Evolutionary conservation across 305 asterid genomes (phyloP), one percentile per base, ranked within the genome.

Genomic region (Striga hermonthica): DNA sequence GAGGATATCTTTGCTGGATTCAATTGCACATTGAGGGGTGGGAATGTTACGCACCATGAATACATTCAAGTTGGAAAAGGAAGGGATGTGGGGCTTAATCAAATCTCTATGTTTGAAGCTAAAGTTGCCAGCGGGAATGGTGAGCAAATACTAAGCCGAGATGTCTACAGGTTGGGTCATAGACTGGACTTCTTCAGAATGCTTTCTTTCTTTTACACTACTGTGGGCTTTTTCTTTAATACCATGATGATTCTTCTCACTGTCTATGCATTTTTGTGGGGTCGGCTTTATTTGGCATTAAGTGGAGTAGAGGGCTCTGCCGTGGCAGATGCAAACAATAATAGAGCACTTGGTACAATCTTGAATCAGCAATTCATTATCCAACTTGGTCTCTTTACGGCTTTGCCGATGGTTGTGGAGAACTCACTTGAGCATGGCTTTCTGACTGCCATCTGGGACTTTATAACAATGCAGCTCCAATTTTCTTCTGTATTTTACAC

Each of bases 1-100:
- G 98, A 93, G 79, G 98, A 92, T 70, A 88, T 90, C 70, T 92
- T 90, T 83, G 97, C 98, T 65, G 98, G 98, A 61, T 90, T 90
- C 80, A 90, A 88, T 65, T 90, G 96, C 78, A 90, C 97, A 9
- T 61, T 90, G 84, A 78, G 97, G 69, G 93, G 96, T 59, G 97
- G 97, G 37, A 88, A 84, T 83, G 79, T 86, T 59, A 90, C 96
- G 65, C 97, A 90, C 75, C 97, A 86, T 44, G 97, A 90, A 75
- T 90, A 90, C 77, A 84, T 90, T 64, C 97, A 90, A 82, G 96
- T 90, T 74, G 97, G 97, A 54, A 90, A 90, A 80, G 97, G 97
- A 68, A 84, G 97, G 78, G 97, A 90, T 77, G 97, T 90, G 65
- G 95, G 96, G 53, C 68, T 88, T 72, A 90, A 90, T 78, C 96